Evolutionary conservation across 2,329 filamentous ascomycete genomes (phyloP).

Genomic region (Iodosphaeria phyllophila): DNA sequence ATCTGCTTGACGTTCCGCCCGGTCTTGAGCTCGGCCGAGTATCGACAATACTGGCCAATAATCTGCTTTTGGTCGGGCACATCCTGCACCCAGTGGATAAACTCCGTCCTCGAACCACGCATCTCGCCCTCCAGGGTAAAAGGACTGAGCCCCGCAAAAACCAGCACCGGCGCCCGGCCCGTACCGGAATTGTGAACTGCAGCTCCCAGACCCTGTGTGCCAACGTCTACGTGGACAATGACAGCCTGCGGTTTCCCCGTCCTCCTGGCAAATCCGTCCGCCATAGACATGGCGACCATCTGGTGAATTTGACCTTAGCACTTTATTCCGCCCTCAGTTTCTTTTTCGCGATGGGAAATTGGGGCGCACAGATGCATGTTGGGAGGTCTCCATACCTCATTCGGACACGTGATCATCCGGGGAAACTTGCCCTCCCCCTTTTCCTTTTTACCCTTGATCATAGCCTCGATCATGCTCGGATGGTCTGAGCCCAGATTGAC

Average conservation of each 20-base stretch:
- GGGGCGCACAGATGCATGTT: not conserved
- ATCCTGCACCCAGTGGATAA: conserved; percentile 77
- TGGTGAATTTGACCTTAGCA: too few relatives aligned
- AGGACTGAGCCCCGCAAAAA: conserved; percentile 63
- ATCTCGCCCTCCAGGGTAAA: conserved; percentile 64
- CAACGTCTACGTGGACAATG: conserved; percentile 66
- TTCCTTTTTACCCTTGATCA: conserved; percentile 57
- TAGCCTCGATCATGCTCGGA: conserved; percentile 63
- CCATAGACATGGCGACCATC: conserved; percentile 77
- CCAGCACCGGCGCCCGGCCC: conserved; percentile 54
- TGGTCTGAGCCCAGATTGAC: conserved; percentile 56
- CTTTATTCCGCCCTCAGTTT: conserved; percentile 3
- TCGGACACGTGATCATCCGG: conserved; percentile 60
- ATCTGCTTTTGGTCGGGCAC: conserved; percentile 69
- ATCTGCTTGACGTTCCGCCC: conserved; percentile 79
- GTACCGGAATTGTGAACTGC: conserved; percentile 66
- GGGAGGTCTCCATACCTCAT: conserved; percentile 36
- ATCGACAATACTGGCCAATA: conserved; percentile 70
- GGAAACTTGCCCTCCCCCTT: conserved; percentile 46
- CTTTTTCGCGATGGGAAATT: too few relatives aligned
- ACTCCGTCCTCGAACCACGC: conserved; percentile 61
- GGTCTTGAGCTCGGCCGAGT: conserved; percentile 65
- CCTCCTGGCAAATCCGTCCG: conserved; percentile 59
- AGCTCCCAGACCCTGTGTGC: conserved; percentile 59
- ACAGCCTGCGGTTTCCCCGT: conserved; percentile 59